Evolutionary conservation across 805 yeast species (phyloP), one percentile per base, ranked within the genome.

Genomic region (Hanseniaspora clermontiae): DNA sequence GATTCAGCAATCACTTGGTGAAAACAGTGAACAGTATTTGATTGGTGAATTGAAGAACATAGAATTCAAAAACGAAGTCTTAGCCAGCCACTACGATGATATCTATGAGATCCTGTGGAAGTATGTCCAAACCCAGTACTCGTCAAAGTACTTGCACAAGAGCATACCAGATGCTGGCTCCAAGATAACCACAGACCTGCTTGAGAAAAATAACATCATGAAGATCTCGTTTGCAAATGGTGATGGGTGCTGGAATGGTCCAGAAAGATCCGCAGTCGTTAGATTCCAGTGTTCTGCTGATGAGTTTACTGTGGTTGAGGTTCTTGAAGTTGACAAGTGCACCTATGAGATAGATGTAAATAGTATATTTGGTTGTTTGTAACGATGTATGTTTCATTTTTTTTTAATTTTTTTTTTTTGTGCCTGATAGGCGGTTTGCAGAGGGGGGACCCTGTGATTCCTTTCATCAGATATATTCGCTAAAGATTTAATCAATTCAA

Each of bases 161-260:
- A 43, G 50, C 42, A 50, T 50, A 19, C 54, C 50, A 12, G 36
- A 39, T 0, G 59, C 65, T 15, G 57, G 67, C 11, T 48, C 53
- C 9, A 52, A 57, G 15, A 60, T 60, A 31, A 60, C 63, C 6
- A 60, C 63, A 19, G 55, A 59, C 38, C 47, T 17, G 57, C 62
- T 59, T 70, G 59, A 53, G 49, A 69, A 62, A 5, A 66, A 65
- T 43, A 70, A 66, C 45, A 70, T 71, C 36, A 55, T 74, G 47
- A 60, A 60, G 20, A 59, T 78, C 34, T 62, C 64, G 34, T 93
- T 74, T 65, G 72, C 68, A 4, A 65, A 72, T 19, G 98, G 98
- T 20, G 82, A 81, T 43, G 78, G 75, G 64, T 93, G 98, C 69
- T 91, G 97, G 96, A 87, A 89, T 66, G 98, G 98, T 0, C 97